These are phyloP conservation scores for Pseudozyma tsukubaensis DNA, from an alignment of 1,284 basidiomycete genomes.

Conservation along the genomic window DNA sequence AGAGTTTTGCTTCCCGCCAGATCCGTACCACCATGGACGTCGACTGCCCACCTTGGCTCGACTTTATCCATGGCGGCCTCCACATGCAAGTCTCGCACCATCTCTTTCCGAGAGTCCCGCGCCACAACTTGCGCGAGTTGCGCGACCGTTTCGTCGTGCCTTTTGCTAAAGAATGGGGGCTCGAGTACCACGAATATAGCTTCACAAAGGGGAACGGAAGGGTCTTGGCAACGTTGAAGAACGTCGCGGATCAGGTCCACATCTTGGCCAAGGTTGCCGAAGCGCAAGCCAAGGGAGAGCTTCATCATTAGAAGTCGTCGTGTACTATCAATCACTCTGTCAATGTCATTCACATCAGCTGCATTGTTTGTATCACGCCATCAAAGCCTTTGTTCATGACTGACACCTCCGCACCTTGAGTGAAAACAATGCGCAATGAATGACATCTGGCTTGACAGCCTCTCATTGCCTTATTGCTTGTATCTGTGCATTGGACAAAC, in stretches of 20 bases:
- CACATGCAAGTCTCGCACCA: conserved; percentile 98
- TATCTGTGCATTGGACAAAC: no score
- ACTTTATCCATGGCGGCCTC: conserved; percentile 89
- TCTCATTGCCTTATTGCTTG: no score
- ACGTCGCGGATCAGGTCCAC: conserved; percentile 83
- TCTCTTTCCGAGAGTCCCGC: conserved; percentile 91
- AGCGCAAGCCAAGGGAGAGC: conserved; percentile 69
- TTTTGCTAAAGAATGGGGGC: conserved; percentile 74
- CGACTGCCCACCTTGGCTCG: conserved; percentile 82
- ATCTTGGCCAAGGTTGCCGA: conserved; percentile 76
- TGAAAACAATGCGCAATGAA: no score
- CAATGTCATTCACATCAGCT: background rate
- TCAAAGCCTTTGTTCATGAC: no score
- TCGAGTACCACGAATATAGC: conserved; percentile 86
- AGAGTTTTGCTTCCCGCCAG: conserved; percentile 92
- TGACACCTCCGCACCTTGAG: no score
- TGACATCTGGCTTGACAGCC: no score
- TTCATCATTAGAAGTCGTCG: conserved; percentile 44
- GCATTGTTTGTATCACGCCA: no score
- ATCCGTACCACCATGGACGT: conserved; percentile 96
- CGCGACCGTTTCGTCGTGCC: conserved; percentile 81
- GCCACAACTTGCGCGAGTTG: conserved; percentile 89
- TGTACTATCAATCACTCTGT: background rate
- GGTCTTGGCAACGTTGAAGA: conserved; percentile 79
- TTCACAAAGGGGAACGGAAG: conserved; percentile 85